These are phyloP conservation scores for Colletotrichum sp. DNA, from an alignment of 2,329 filamentous ascomycete species.

Conservation along the genomic window DNA sequence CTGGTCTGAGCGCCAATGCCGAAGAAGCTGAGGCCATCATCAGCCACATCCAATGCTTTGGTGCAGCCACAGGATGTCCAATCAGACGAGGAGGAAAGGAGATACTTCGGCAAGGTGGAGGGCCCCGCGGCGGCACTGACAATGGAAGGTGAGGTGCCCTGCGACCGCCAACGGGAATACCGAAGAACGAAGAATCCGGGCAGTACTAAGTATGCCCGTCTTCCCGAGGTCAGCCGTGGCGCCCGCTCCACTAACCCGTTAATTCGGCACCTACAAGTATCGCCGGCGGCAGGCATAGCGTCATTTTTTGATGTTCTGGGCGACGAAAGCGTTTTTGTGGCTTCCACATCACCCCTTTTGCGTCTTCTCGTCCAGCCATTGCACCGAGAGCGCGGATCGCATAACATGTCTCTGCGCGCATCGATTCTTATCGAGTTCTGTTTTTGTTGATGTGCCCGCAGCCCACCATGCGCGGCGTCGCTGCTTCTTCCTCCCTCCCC, in stretches of 20 bases:
- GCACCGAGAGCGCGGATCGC: conserved; percentile 11
- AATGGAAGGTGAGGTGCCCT: neutral
- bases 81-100: neutral
- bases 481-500: neutral
- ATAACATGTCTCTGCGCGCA: conserved; percentile 5
- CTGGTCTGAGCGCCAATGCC: neutral
- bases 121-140: neutral
- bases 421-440: conserved; percentile 3
- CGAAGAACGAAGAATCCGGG: neutral
- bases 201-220: neutral
- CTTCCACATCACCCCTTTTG: neutral
- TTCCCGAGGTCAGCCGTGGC: conserved; percentile 2
- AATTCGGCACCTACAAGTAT: conserved; percentile 16
- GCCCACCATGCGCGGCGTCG: conserved; percentile 9
- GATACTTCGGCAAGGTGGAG: conserved; percentile 1
- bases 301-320: conserved; percentile 6
- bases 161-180: neutral
- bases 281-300: conserved; percentile 18
- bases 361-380: neutral
- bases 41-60: neutral
- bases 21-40: neutral
- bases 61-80: neutral
- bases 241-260: neutral
- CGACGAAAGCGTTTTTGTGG: neutral
- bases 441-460: neutral